These are phyloP conservation scores for Babesia ovata DNA, from an alignment of 169 alveolate genomes.

Conservation along the genomic window DNA sequence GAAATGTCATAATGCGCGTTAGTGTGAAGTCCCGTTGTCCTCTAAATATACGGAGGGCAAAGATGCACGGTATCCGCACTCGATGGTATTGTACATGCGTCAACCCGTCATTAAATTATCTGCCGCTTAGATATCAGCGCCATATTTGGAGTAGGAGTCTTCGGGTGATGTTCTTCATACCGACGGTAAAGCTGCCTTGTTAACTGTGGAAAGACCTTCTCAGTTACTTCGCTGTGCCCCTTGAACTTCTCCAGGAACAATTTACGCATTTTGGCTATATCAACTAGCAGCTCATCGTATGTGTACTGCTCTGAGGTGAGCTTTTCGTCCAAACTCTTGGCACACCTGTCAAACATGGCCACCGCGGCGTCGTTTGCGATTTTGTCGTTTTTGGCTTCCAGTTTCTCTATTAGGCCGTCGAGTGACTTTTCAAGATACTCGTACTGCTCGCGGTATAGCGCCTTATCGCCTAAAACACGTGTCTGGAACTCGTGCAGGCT, in stretches of 20 bases:
- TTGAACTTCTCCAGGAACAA: slow-evolving; percentile 33
- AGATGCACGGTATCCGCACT: too few species aligned
- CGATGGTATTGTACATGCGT: too few species aligned
- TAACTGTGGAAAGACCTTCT: slow-evolving; percentile 51
- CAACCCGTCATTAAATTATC: neutral
- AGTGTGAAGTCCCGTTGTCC: too few species aligned
- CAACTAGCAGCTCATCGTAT: slow-evolving; percentile 37
- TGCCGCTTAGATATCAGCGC: slow-evolving; percentile 17
- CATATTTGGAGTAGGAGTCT: slow-evolving; percentile 17
- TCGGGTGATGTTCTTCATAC: slow-evolving; percentile 57
- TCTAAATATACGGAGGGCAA: too few species aligned
- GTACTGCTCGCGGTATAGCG: slow-evolving; percentile 19
- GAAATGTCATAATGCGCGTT: too few species aligned
- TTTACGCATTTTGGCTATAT: slow-evolving; percentile 38
- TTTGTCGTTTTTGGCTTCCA: slow-evolving; percentile 38
- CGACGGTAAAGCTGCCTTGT: slow-evolving; percentile 31
- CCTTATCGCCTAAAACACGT: slow-evolving; percentile 25
- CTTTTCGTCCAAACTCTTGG: slow-evolving; percentile 11
- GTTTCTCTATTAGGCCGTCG: slow-evolving; percentile 47
- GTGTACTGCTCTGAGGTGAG: slow-evolving; percentile 29
- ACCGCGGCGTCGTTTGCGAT: slow-evolving; percentile 29
- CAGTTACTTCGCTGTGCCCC: slow-evolving; percentile 50
- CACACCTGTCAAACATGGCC: slow-evolving; percentile 43
- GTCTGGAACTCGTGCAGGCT: slow-evolving; percentile 41
- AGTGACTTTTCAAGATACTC: slow-evolving; percentile 26